Evolutionary conservation across 2,329 filamentous ascomycete genomes (phyloP), one percentile per base, ranked within the genome.

Genomic region (Apiospora rasikravindrae): DNA sequence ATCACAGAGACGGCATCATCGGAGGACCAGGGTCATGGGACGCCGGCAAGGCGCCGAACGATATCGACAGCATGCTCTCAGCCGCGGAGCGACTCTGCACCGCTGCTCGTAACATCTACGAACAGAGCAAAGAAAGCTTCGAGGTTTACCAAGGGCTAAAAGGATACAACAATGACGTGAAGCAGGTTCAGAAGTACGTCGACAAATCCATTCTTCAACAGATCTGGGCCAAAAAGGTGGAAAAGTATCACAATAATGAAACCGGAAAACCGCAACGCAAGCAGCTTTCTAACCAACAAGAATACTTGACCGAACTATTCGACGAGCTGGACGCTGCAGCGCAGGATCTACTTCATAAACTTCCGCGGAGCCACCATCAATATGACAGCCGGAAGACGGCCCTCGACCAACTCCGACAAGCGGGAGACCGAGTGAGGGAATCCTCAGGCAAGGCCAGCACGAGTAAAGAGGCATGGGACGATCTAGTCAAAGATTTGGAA

Each of bases 181-280:
- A 73, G 5, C 69, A 42, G 8, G 74, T 81, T 51, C 77, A 71
- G 57, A 57, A 71, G 24, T 80, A 80, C 71, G 75, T 72, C 64
- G 73, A 71, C 26, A 69, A 68, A 8, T 69, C 72, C 42, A 69
- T 76, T 19, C 76, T 80, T 22, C 74, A 76, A 57, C 75, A 74
- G n/a, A 76, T 80, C 26, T 81, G 80, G 80, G 72, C 72, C 24
- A 73, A 75, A 69, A 80, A 74, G 70, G 73, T 77, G 14, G 74
- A 75, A 42, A 69, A 73, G 13, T 69, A 72, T 67, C 76, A 73
- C 13, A 71, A 76, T 22, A 71, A 69, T 7, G 67, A 75, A 66
- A 73, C 76, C 64, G 74, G 70, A 1, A 22, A 40, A n/a, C 8
- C 11, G 10, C 72, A 76, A 61, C 49, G 71, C 33, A 73, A 75